Conservation (phyloP, 257 asterid genomes). For the Salvia rosmarinus region DNA sequence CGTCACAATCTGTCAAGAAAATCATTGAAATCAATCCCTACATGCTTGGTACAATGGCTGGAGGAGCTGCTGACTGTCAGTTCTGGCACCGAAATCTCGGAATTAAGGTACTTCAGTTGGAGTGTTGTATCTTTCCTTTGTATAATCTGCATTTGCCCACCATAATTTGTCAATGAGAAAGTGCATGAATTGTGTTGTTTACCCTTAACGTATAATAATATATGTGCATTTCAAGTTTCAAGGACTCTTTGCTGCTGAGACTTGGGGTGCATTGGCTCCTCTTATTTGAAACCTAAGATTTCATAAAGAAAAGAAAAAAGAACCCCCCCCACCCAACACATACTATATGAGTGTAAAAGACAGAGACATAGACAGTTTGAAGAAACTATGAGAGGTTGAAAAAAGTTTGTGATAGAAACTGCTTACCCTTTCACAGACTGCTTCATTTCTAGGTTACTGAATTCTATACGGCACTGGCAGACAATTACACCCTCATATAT, state of each 20-base stretch:
- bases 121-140: constrained; percentile 8
- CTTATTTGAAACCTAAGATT: background rate
- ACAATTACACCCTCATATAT: background rate
- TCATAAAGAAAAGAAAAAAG: too few relatives aligned
- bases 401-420: background rate
- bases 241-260: too few relatives aligned
- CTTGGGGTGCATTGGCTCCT: too few relatives aligned
- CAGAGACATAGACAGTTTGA: background rate
- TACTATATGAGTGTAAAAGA: background rate
- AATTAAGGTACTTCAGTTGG: constrained; percentile 47
- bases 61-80: constrained; percentile 70
- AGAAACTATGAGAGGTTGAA: constrained; percentile 15
- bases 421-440: constrained; percentile 8
- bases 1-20: constrained; percentile 88
- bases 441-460: background rate
- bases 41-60: constrained; percentile 99
- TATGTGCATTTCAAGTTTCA: background rate
- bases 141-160: background rate
- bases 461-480: background rate
- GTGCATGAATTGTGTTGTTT: background rate
- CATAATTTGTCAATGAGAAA: constrained; percentile 5
- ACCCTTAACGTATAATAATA: background rate
- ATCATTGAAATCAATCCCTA: constrained; percentile 87
- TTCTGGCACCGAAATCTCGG: constrained; percentile 29
- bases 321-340: too few relatives aligned